These are phyloP conservation scores for Penstemon newberryi DNA, from an alignment of 257 asterid genomes.

Conservation along the genomic window DNA sequence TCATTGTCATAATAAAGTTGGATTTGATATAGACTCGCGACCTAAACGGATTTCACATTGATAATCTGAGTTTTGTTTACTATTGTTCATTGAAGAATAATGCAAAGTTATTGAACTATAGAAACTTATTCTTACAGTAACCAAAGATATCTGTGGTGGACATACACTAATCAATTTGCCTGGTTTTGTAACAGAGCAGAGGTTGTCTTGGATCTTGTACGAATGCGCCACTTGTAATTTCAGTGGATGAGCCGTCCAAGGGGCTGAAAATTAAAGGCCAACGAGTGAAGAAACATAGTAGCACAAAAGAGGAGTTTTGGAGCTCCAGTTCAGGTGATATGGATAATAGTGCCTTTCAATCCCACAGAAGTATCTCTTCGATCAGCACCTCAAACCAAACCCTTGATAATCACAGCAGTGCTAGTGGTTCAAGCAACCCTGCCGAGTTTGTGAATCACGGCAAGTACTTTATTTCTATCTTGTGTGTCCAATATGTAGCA, in stretches of 20 bases:
- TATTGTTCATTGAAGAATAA: neutral
- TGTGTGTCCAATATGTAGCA: neutral
- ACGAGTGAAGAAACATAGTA: conserved; percentile 52
- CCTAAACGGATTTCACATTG: conserved; percentile 1
- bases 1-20: neutral
- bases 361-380: conserved; percentile 82
- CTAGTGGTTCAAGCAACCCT: conserved; percentile 62
- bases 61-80: conserved; percentile 1
- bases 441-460: conserved; percentile 84
- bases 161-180: conserved; percentile 56
- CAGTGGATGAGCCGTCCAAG: conserved; percentile 78
- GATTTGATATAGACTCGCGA: neutral
- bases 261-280: conserved; percentile 68
- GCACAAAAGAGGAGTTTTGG: conserved; percentile 68
- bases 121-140: too few species aligned
- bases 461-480: conserved; percentile 34
- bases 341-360: conserved; percentile 81
- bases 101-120: too few species aligned
- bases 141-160: too few species aligned
- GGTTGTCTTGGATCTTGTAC: conserved; percentile 94
- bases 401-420: conserved; percentile 53
- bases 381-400: conserved; percentile 77
- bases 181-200: conserved; percentile 98
- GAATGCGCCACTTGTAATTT: conserved; percentile 66
- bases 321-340: conserved; percentile 80